Evolutionary conservation across 2,329 filamentous ascomycete species (phyloP), one percentile per base, ranked within the genome.

Genomic region (Diaporthe batatas): DNA sequence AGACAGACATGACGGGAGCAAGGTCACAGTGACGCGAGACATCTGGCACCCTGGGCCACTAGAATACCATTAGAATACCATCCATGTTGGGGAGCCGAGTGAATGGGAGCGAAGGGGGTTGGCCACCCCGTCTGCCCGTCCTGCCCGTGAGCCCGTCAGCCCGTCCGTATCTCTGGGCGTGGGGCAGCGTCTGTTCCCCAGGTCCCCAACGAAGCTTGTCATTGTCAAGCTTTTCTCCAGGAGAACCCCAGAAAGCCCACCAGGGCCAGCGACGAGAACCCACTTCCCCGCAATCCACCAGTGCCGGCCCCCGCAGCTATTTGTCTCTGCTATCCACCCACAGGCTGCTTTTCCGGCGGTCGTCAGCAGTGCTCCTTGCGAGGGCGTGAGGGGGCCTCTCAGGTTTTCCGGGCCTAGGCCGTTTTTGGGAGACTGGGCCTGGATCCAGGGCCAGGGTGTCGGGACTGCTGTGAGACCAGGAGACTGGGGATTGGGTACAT

Each of bases 221-320:
- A 25, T 7, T 12, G n/a, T 25, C 62, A 67, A 67, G 62, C 62
- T 67, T 53, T 65, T 36, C 62, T 11, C 62, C 44, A 34, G 44
- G n/a, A 51, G 21, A 14, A 25, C 44, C 29, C 62, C 53, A 55
- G 53, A 18, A 54, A 54, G 32, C 51, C 53, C 29, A 36, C 54
- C 32, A 12, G 32, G 32, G 25, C n/a, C n/a, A 23, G 2, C 47
- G 8, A 32, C 16, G 10, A 2, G 47, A 51, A n/a, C 10, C 62
- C 62, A 67, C 62, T 67, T 67, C 62, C 62, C 62, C 62, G 62
- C 62, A 65, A 51, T 51, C 62, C 62, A 36, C 7, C 29, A 21
- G 3, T 39, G 44, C n/a, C 4, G 25, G 8, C 4, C 44, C 58
- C 47, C 62, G 62, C 62, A 53, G 47, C 32, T 29, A 5, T 29